Base-by-base conservation (phyloP, 805 yeast genomes). In the Candida silvatica region DNA sequence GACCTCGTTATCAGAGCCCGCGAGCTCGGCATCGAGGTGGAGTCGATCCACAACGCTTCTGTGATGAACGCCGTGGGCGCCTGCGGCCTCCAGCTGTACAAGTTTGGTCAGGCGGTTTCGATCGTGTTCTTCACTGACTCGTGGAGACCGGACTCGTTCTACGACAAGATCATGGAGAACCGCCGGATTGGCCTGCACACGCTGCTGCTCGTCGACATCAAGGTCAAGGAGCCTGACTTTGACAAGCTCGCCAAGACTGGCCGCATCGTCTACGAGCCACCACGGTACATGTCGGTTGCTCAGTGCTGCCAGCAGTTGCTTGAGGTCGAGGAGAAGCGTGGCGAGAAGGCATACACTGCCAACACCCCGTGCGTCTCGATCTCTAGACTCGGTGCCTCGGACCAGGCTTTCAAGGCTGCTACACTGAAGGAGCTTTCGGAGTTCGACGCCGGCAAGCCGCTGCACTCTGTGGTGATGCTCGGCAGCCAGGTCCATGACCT, bases 51-150 rank as follows among this genome's bases (percentile, higher is more conserved):
- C 62, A 90, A 90, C 58, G 98, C 98, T 1, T 83, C 95, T 14
- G 92, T 90, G 9, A 87, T 92, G 96, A 90, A 90, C 54, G 98
- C 97, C 0, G 95, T 90, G 18, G 98, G 98, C 15, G 94, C 97
- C 1, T 87, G 97, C 64, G 98, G 98, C 17, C 69, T 92, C 45
- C 98, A 90, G 59, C 67, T 90, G 39, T 90, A 90, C 60, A 87
- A 81, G 48, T 90, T 88, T 60, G 98, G 98, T 7, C 97, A 92
- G 62, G 87, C 97, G 8, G 90, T 90, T n/a, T 86, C 96, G 2
- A 66, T 92, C 56, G 97, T 92, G 3, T 92, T 92, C 56, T 90
- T 92, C 68, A 88, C 95, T 19, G 97, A 90, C 16, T 64, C 66
- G 39, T 90, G 98, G 97, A 81, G 85, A 58, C 98, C 98, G 1